These are phyloP conservation scores for Tylopilus vinaceipallidus DNA, from an alignment of 768 basidiomycete genomes.

Conservation along the genomic window DNA sequence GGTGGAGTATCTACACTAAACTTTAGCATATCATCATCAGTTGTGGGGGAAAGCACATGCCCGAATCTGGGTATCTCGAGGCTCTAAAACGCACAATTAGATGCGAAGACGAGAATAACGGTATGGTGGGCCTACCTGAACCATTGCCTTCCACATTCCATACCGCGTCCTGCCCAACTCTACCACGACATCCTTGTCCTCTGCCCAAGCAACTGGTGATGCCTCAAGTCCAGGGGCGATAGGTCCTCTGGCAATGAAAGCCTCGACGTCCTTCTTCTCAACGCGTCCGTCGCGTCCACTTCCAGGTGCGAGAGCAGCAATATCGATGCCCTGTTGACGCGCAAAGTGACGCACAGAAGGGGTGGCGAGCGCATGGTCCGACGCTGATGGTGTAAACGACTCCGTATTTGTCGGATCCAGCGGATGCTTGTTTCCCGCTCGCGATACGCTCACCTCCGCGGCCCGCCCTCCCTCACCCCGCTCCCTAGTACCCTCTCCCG, in stretches of 20 bases:
- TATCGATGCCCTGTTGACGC: constrained; percentile 59
- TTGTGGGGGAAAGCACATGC: constrained; percentile 32
- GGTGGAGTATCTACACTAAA: constrained; percentile 58
- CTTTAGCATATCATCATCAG: neutral
- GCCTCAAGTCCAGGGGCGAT: neutral
- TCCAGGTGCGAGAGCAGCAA: constrained; percentile 56
- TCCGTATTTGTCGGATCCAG: constrained; percentile 54
- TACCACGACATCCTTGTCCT: constrained; percentile 51
- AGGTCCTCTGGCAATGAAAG: constrained; percentile 40
- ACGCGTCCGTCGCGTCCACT: constrained; percentile 75
- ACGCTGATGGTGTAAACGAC: constrained; percentile 16
- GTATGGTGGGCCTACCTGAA: constrained; percentile 49
- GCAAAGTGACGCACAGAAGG: constrained; percentile 82
- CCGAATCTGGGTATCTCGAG: constrained; percentile 86
- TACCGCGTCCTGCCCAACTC: constrained; percentile 75
- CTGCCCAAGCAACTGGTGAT: neutral
- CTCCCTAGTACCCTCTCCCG: neutral
- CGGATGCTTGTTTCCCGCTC: constrained; percentile 45
- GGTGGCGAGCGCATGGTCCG: constrained; percentile 54
- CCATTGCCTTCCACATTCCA: constrained; percentile 91
- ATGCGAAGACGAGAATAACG: neutral
- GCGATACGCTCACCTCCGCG: neutral
- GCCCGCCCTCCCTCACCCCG: neutral
- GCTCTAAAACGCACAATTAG: constrained; percentile 46
- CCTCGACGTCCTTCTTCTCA: constrained; percentile 72